phyloP scores from a whole-genome alignment of 2,329 filamentous ascomycete genomes.

The Cordyceps cicadae region DNA sequence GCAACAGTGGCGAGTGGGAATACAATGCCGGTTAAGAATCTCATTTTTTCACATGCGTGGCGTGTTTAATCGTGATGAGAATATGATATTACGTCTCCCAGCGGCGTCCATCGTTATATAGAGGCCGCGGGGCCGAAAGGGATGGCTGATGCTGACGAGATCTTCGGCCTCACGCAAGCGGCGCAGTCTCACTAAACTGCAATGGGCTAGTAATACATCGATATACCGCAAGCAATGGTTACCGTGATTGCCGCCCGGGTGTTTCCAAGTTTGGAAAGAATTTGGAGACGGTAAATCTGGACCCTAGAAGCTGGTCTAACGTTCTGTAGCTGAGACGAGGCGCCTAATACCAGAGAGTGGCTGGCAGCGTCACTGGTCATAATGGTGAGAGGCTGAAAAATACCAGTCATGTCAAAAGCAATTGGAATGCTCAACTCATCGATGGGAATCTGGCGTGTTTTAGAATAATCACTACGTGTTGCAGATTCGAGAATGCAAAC shows the following conservation, averaged over 20 bases:
- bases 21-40: not conserved
- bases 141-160: too few relatives aligned
- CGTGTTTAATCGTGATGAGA: not conserved
- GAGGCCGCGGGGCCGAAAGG: not conserved
- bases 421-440: not conserved
- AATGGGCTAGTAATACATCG: too few relatives aligned
- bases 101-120: not conserved
- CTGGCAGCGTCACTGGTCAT: not conserved
- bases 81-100: not conserved
- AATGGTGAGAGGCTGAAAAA: not conserved
- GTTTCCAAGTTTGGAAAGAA: not conserved
- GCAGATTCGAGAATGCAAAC: not conserved
- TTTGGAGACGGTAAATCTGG: not conserved
- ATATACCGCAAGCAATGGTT: not conserved
- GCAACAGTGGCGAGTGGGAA: not conserved
- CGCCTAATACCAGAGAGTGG: slow-evolving; percentile 26
- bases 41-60: not conserved
- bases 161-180: too few relatives aligned
- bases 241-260: not conserved
- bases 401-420: not conserved
- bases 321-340: not conserved
- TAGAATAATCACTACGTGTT: not conserved
- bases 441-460: not conserved
- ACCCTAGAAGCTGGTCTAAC: not conserved
- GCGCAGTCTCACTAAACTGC: too few relatives aligned